Conservation (phyloP, 345 rosid genomes). For the Brassica incana region DNA sequence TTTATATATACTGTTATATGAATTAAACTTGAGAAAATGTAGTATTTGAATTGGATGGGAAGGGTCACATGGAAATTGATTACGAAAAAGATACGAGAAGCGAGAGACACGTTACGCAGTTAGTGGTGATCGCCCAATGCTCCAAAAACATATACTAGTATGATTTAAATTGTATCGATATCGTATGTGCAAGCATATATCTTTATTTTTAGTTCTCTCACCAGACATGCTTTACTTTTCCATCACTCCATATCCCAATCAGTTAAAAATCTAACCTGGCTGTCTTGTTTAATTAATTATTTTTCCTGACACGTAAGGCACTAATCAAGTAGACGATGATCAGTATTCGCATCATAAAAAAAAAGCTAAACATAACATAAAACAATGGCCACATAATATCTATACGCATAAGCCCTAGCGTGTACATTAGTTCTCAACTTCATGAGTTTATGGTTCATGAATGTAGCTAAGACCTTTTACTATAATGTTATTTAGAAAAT, state of each 20-base stretch:
- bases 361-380: neutral
- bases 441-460: constrained; percentile 7
- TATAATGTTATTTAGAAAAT: neutral
- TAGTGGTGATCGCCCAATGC: constrained; percentile 31
- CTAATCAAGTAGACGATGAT: constrained; percentile 14
- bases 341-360: neutral
- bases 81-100: constrained; percentile 33
- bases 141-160: too few species aligned
- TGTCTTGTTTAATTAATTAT: constrained; percentile 15
- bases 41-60: constrained; percentile 16
- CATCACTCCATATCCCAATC: constrained; percentile 37
- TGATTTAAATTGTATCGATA: too few species aligned
- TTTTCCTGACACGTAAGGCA: constrained; percentile 5
- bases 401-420: too few species aligned
- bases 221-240: constrained; percentile 46
- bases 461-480: neutral
- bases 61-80: constrained; percentile 43
- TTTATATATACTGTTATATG: neutral
- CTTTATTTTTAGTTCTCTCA: constrained; percentile 24
- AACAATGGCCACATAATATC: neutral
- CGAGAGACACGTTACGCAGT: constrained; percentile 43
- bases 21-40: neutral
- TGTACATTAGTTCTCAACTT: neutral
- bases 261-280: constrained; percentile 26
- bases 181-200: too few species aligned